A percentile compares a stretch with the other conserved stretches of the same genome.
Evolutionary conservation across 768 basidiomycete species (phyloP).

Genomic region (Leccinum subgranulosum): DNA sequence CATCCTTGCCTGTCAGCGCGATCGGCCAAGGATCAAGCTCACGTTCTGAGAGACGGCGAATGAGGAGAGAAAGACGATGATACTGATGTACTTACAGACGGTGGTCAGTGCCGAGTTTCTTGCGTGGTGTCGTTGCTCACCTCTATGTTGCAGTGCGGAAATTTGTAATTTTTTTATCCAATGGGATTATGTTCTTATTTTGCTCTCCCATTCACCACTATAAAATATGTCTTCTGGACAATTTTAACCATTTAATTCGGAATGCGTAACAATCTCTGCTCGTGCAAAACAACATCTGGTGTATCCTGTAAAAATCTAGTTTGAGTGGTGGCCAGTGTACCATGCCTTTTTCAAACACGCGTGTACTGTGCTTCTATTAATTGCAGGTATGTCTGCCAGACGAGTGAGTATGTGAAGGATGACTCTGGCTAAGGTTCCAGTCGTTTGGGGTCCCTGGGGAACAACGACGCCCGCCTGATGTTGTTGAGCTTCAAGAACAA

Average conservation of each 20-base stretch:
- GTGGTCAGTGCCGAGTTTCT: conserved; percentile 13
- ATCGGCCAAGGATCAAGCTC: conserved; percentile 49
- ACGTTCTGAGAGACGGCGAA: conserved; percentile 56
- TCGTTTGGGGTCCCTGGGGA: conserved; percentile 96
- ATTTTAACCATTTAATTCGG: conserved; percentile 26
- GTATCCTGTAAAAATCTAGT: conserved; percentile 19
- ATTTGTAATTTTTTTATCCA: conserved; percentile 16
- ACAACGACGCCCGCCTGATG: conserved; percentile 87
- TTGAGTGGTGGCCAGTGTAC: conserved; percentile 5
- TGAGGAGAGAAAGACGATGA: conserved; percentile 46
- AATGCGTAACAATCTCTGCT: conserved; percentile 20
- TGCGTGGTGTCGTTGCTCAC: conserved; percentile 1
- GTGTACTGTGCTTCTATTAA: not conserved
- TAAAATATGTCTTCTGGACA: conserved; percentile 25
- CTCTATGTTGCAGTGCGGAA: conserved; percentile 11
- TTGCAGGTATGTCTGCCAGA: not conserved
- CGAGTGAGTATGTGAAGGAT: not conserved
- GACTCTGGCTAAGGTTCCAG: conserved; percentile 64
- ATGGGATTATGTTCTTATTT: conserved; percentile 21
- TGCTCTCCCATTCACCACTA: conserved; percentile 15
- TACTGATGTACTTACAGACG: conserved; percentile 2
- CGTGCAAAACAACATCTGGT: conserved; percentile 7
- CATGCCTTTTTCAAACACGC: conserved; percentile 1
- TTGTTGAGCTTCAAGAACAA: conserved; percentile 96
- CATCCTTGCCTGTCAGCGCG: conserved; percentile 54